Evolutionary conservation across 2,329 filamentous ascomycete genomes (phyloP).

Genomic region (Blastomyces parvus): DNA sequence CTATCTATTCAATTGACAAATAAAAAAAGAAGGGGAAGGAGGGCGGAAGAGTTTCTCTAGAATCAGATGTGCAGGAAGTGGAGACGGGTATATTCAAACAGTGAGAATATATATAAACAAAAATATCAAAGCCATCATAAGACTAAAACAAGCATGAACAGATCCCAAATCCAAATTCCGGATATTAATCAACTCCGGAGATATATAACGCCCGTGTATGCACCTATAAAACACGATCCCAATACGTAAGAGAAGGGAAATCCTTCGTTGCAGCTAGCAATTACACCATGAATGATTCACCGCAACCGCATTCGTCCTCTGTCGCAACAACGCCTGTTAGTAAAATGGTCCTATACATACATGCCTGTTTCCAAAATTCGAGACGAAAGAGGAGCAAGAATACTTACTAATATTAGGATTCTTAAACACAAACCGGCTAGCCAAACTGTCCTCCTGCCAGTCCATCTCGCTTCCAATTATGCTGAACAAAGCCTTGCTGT

Average conservation of each 20-base stretch:
- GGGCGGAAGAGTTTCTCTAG: neutral
- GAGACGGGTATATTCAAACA: conserved; percentile 8
- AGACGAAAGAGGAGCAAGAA: neutral
- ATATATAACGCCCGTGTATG: conserved; percentile 1
- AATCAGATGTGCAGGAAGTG: neutral
- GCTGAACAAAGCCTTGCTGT: conserved; percentile 94
- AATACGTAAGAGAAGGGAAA: neutral
- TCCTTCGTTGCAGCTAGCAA: neutral
- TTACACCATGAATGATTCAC: conserved; percentile 85
- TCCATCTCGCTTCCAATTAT: conserved; percentile 99
- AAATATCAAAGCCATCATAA: neutral
- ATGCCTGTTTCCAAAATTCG: neutral
- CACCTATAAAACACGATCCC: neutral
- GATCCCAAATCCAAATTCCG: neutral
- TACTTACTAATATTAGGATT: conserved; percentile 97
- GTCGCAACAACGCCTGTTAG: conserved; percentile 17
- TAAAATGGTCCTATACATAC: conserved; percentile 18
- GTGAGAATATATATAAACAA: neutral
- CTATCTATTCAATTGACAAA: neutral
- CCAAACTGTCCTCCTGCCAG: conserved; percentile 93
- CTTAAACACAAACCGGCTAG: conserved; percentile 81
- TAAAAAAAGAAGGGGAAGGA: neutral
- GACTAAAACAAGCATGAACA: neutral
- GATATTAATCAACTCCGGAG: neutral
- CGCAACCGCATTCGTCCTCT: conserved; percentile 95